These are phyloP conservation scores for Microcyclospora pomicola DNA, from an alignment of 2,329 filamentous ascomycete species.

Conservation along the genomic window DNA sequence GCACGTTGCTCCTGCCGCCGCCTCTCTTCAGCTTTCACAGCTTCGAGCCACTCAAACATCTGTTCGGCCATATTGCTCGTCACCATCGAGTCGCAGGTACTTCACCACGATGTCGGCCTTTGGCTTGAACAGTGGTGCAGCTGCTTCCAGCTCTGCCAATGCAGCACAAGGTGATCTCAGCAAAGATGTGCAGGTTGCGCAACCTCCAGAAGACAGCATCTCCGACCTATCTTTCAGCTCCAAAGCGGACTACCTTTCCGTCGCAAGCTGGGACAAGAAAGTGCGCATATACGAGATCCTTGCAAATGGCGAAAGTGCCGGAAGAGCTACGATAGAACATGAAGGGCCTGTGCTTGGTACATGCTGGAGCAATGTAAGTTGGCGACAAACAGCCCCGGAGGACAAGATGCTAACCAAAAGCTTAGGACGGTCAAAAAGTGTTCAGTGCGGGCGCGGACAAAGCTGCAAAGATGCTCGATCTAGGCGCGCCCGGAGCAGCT, in stretches of 20 bases:
- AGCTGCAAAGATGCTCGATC: slow-evolving; percentile 74
- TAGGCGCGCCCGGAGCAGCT: slow-evolving; percentile 40
- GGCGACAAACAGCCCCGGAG: not conserved
- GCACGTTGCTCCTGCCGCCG: no score
- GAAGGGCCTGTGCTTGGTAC: slow-evolving; percentile 71
- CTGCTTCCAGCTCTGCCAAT: slow-evolving; percentile 39
- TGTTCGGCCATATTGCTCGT: not conserved
- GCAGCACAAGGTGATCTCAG: slow-evolving; percentile 82
- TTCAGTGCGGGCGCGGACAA: slow-evolving; percentile 85
- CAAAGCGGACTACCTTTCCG: slow-evolving; percentile 65
- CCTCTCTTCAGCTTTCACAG: no score
- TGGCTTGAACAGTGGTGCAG: slow-evolving; percentile 27
- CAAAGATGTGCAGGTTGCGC: slow-evolving; percentile 66
- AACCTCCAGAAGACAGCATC: slow-evolving; percentile 77
- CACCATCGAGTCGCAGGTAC: not conserved
- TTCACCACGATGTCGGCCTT: slow-evolving; percentile 49
- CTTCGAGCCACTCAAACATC: no score
- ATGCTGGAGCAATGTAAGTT: slow-evolving; percentile 72
- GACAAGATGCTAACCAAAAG: slow-evolving; percentile 1
- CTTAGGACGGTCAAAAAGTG: slow-evolving; percentile 77
- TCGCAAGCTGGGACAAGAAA: slow-evolving; percentile 95
- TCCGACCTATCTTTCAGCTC: slow-evolving; percentile 76
- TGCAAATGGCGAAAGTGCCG: slow-evolving; percentile 59
- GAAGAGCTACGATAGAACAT: slow-evolving; percentile 76
- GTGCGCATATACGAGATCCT: slow-evolving; percentile 93